Evolutionary conservation across 345 rosid species (phyloP).

Genomic region (Populus davidiana): DNA sequence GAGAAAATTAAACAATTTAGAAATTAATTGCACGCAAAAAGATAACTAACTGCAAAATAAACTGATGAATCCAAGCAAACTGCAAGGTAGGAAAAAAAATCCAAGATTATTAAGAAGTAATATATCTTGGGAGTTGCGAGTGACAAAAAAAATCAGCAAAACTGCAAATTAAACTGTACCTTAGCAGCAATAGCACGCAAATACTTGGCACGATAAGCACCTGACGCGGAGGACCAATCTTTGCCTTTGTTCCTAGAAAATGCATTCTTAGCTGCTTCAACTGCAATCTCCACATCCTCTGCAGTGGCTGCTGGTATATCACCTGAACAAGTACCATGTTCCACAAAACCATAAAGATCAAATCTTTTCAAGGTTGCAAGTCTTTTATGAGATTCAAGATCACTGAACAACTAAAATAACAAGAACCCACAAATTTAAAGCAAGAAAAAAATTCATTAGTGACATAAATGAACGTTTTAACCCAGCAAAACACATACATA

Average conservation of each 20-base stretch:
- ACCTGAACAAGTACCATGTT: constrained; percentile 42
- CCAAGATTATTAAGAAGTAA: not conserved
- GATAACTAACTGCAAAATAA: not conserved
- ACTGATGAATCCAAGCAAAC: not conserved
- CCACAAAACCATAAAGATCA: not conserved
- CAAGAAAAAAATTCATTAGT: not conserved
- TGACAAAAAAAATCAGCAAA: not conserved
- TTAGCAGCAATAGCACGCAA: constrained; percentile 95
- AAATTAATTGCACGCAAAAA: no score
- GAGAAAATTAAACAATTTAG: not conserved
- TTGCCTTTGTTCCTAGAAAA: constrained; percentile 65
- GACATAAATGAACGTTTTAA: not conserved
- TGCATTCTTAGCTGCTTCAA: constrained; percentile 77
- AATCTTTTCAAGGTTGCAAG: not conserved
- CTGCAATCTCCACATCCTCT: constrained; percentile 93
- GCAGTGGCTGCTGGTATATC: constrained; percentile 90
- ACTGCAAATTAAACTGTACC: constrained; percentile 35
- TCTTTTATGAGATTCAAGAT: not conserved
- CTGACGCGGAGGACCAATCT: constrained; percentile 78
- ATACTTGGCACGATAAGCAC: constrained; percentile 81
- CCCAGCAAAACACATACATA: not conserved
- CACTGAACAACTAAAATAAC: not conserved
- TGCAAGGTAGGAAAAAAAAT: not conserved
- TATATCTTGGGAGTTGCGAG: not conserved
- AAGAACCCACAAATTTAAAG: not conserved